phyloP scores from a whole-genome alignment of 2,329 filamentous ascomycete genomes.

The Cercospora janseana region DNA sequence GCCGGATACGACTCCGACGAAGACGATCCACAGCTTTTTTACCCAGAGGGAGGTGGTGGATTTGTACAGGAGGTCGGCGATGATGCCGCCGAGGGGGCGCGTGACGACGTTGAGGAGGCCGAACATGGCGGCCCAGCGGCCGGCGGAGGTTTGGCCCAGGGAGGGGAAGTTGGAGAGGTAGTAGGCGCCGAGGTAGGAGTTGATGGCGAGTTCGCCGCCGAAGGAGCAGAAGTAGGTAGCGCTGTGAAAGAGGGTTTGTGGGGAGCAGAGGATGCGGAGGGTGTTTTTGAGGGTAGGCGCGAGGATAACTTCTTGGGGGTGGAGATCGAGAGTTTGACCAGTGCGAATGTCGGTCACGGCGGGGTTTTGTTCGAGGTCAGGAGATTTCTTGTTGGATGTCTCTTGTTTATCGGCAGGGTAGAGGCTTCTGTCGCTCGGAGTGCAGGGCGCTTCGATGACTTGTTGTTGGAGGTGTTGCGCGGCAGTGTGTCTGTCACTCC shows the following conservation, averaged over 20 bases:
- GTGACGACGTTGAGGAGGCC: conserved; percentile 69
- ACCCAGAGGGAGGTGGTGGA: conserved; percentile 55
- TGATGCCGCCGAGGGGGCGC: conserved; percentile 63
- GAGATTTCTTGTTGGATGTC: conserved; percentile 37
- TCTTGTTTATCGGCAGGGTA: conserved; percentile 53
- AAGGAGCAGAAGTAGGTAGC: conserved; percentile 60
- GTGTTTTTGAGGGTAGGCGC: conserved; percentile 61
- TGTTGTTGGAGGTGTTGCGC: conserved; percentile 51
- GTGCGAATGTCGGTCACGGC: conserved; percentile 40
- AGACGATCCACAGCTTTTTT: conserved; percentile 62
- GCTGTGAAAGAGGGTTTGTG: conserved; percentile 53
- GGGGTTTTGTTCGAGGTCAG: background rate
- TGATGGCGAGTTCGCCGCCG: conserved; percentile 59
- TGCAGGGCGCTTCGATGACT: conserved; percentile 40
- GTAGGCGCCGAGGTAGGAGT: conserved; percentile 59
- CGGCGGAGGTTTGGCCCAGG: conserved; percentile 40
- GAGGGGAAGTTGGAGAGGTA: conserved; percentile 55
- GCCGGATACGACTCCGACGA: conserved; percentile 56
- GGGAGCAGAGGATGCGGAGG: conserved; percentile 61
- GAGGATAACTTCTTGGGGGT: conserved; percentile 59
- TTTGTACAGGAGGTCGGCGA: conserved; percentile 57
- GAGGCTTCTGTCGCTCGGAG: conserved; percentile 18
- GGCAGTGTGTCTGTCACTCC: conserved; percentile 66
- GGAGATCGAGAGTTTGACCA: conserved; percentile 55
- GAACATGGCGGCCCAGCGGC: conserved; percentile 68